Evolutionary conservation across 768 basidiomycete genomes (phyloP), one percentile per base, ranked within the genome.

Genomic region (Boletus rubescentipes): DNA sequence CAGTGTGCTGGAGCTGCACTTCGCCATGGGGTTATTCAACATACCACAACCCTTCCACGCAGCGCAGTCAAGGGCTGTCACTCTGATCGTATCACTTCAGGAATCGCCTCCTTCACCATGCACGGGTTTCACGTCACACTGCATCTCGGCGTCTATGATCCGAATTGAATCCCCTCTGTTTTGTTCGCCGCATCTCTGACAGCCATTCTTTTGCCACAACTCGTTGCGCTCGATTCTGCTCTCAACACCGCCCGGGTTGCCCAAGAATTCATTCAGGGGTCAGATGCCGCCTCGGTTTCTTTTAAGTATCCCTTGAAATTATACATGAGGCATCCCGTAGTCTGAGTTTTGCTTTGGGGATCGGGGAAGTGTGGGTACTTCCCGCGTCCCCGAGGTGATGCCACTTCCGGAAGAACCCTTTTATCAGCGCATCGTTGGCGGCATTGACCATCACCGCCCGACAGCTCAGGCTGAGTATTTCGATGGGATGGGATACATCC

Each of bases 91-190:
- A 54, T 54, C 47, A 59, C 47, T 38, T 51, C 50, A 57, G 51
- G 58, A 63, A 23, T 68, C 54, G 2, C 65, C 68, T 10, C 75
- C 75, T 63, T 74, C 75, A 34, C 63, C 64, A 9, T 68, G 79
- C 20, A 67, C 69, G 36, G 54, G 60, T 21, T 66, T 79, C 5
- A 65, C 69, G 18, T 66, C 79, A 15, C 69, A 64, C 39, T 58
- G 65, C 30, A 73, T 81, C 26, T 72, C 74, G 39, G 69, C 75
- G 8, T 47, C 50, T 39, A 48, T 50, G 39, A 58, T 52, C 52
- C 55, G 20, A 61, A 63, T 57, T 44, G 39, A 40, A 45, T 49
- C 35, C 48, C 61, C 45, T 63, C 63, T 41, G 46, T 41, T 39
- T 40, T 59, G 31, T 57, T 66, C 18, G 57, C 62, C 18, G 52